Percentiles rank a stretch among this genome's conserved stretches.
Conservation (phyloP, 1,284 basidiomycete genomes). For the Leccinum brunneo-olivaceum region DNA sequence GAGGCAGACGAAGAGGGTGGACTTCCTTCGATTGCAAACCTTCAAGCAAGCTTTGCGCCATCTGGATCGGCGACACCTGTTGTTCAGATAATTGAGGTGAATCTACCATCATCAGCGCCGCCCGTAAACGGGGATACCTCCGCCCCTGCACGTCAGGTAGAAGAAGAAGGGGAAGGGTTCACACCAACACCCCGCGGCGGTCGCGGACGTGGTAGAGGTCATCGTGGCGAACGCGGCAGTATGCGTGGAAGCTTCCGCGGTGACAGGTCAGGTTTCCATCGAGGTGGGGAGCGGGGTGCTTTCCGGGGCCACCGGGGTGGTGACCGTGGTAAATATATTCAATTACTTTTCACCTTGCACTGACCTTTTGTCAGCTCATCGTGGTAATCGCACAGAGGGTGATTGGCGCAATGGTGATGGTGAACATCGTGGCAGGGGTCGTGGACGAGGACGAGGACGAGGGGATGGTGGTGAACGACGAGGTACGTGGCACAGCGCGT, state of each 20-base stretch:
- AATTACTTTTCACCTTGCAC: background rate
- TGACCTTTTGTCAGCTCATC: constrained; percentile 25
- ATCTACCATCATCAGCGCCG: constrained; percentile 26
- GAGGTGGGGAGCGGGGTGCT: constrained; percentile 34
- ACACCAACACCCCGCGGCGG: constrained; percentile 37
- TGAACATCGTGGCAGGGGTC: constrained; percentile 36
- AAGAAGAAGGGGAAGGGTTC: constrained; percentile 69
- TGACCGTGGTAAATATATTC: constrained; percentile 33
- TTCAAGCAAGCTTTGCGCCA: constrained; percentile 46
- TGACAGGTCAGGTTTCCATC: constrained; percentile 32
- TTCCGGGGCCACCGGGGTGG: constrained; percentile 35
- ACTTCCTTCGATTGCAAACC: constrained; percentile 50
- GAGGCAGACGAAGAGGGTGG: constrained; percentile 47
- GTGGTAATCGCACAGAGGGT: constrained; percentile 30
- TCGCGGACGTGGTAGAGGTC: constrained; percentile 39
- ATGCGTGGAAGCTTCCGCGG: constrained; percentile 35
- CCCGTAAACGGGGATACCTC: constrained; percentile 25
- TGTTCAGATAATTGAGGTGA: constrained; percentile 34
- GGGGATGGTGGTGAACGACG: constrained; percentile 27
- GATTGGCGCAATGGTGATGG: constrained; percentile 36
- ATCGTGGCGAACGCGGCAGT: constrained; percentile 33
- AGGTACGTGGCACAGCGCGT: constrained; percentile 21
- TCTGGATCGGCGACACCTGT: constrained; percentile 51
- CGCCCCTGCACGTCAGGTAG: constrained; percentile 29
- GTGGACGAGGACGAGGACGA: constrained; percentile 41